Conservation (phyloP, 768 basidiomycete species). For the Coprinopsis strossmayeri region DNA sequence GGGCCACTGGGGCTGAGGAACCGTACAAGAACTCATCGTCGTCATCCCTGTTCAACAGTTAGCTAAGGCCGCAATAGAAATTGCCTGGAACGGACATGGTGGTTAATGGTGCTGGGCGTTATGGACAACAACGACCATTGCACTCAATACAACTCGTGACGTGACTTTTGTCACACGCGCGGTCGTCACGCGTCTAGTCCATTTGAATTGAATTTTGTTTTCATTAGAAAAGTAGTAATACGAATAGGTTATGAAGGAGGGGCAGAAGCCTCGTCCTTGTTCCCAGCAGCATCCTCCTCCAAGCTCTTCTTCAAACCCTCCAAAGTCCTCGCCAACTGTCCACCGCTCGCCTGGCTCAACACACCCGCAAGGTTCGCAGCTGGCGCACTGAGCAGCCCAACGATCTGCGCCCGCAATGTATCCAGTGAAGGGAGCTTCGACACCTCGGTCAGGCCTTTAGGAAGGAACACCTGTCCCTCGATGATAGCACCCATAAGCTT, state of each 20-base stretch:
- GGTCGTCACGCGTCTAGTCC: background rate
- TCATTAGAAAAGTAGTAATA: too few relatives aligned
- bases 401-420: slow-evolving; percentile 72
- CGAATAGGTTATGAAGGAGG: slow-evolving; percentile 8
- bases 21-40: slow-evolving; percentile 81
- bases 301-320: slow-evolving; percentile 68
- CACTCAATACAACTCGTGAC: background rate
- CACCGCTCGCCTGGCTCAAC: slow-evolving; percentile 51
- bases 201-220: slow-evolving; percentile 1
- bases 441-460: slow-evolving; percentile 52
- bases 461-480: slow-evolving; percentile 65
- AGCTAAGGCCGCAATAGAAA: background rate
- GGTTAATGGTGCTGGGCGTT: background rate
- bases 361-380: slow-evolving; percentile 62
- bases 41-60: slow-evolving; percentile 47
- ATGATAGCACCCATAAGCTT: slow-evolving; percentile 73
- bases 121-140: background rate
- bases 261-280: slow-evolving; percentile 3
- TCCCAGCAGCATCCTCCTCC: slow-evolving; percentile 34
- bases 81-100: background rate
- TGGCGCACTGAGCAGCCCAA: slow-evolving; percentile 76
- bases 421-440: slow-evolving; percentile 74
- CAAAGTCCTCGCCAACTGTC: slow-evolving; percentile 63
- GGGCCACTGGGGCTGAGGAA: slow-evolving; percentile 31
- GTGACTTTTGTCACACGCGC: slow-evolving; percentile 8